Evolutionary conservation across 2,329 filamentous ascomycete genomes (phyloP).

Genomic region (Elsinoe arachidis): DNA sequence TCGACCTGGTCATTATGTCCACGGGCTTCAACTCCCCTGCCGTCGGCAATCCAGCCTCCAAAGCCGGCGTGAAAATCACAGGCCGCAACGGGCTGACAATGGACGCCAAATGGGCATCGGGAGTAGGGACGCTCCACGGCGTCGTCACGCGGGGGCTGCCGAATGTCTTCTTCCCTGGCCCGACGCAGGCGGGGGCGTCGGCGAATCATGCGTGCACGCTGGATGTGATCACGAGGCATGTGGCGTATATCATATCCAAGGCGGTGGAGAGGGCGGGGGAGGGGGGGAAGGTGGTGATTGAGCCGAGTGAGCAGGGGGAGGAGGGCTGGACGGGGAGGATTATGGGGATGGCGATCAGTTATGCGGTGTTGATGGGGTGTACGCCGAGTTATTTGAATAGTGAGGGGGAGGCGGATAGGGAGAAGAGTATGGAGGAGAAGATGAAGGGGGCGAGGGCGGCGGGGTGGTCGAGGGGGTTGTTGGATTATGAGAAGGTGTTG

Average conservation of each 20-base stretch:
- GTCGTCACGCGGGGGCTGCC: conserved; percentile 43
- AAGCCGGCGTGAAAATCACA: conserved; percentile 19
- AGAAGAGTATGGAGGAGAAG: conserved; percentile 22
- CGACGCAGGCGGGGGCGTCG: conserved; percentile 34
- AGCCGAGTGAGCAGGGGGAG: conserved; percentile 40
- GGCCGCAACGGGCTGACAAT: conserved; percentile 40
- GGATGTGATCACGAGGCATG: conserved; percentile 34
- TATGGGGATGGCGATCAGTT: conserved; percentile 33
- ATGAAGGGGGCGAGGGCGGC: conserved; percentile 20
- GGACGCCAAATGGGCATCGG: conserved; percentile 35
- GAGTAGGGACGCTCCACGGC: conserved; percentile 47
- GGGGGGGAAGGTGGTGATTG: conserved; percentile 27
- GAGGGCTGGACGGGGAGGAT: conserved; percentile 39
- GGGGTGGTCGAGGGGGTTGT: conserved; percentile 25
- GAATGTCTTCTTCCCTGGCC: conserved; percentile 45
- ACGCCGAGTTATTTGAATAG: conserved; percentile 48
- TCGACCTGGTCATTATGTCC: conserved; percentile 40
- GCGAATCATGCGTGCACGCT: conserved; percentile 34
- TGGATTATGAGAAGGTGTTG: conserved; percentile 27
- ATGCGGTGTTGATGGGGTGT: conserved; percentile 38
- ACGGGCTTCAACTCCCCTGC: conserved; percentile 36
- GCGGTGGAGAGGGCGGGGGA: conserved; percentile 24
- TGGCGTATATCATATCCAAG: conserved; percentile 37
- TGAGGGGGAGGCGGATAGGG: conserved; percentile 32
- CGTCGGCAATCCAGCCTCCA: conserved; percentile 24